Conservation (phyloP, 345 rosid species). For the Citrus inodora region DNA sequence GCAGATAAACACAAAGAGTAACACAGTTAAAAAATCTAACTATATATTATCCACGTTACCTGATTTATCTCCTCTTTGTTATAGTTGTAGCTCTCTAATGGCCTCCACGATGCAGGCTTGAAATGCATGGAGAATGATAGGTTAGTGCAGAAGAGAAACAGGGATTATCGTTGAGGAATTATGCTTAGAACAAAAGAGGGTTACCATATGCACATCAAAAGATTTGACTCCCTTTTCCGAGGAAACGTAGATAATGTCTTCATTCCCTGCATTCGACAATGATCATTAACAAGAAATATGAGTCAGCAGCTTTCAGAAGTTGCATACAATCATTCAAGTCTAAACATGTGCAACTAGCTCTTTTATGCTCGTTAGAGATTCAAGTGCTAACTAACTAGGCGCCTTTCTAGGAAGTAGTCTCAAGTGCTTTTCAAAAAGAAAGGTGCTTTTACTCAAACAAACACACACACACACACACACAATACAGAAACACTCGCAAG, state of each 20-base stretch:
- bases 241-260: conserved; percentile 68
- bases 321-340: no score
- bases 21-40: neutral
- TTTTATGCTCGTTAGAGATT: neutral
- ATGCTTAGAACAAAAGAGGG: neutral
- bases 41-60: conserved; percentile 30
- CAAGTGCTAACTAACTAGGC: neutral
- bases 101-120: conserved; percentile 47
- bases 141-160: neutral
- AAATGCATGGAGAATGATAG: conserved; percentile 11
- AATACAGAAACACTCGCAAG: neutral
- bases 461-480: no score
- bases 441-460: neutral
- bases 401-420: neutral
- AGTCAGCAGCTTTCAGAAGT: neutral
- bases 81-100: conserved; percentile 58
- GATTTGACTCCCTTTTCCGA: conserved; percentile 64
- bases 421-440: neutral
- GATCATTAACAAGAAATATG: neutral
- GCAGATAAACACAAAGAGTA: neutral
- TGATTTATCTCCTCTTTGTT: conserved; percentile 93
- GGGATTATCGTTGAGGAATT: neutral
- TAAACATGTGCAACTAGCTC: neutral
- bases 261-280: conserved; percentile 49
- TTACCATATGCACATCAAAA: conserved; percentile 85